Evolutionary conservation across 768 basidiomycete genomes (phyloP).

Genomic region (Tubosaeta sp.): DNA sequence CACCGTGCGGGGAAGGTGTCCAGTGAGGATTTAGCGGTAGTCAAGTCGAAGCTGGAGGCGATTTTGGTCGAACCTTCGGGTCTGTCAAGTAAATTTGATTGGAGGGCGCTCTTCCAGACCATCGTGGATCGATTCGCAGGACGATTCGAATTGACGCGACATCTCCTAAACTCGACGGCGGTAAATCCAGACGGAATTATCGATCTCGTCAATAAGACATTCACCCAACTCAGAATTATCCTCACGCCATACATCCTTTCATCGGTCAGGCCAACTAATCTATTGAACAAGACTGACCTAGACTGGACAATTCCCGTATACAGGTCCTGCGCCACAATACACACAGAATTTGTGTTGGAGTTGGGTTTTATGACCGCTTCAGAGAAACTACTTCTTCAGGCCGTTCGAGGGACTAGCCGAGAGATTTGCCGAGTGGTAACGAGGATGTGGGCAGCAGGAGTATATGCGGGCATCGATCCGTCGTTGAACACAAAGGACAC

Average conservation of each 20-base stretch:
- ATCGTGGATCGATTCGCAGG: constrained; percentile 31
- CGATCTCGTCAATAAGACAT: background rate
- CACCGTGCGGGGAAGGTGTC: constrained; percentile 1
- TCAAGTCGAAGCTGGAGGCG: constrained; percentile 1
- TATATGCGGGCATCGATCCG: constrained; percentile 6
- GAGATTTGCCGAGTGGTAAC: constrained; percentile 40
- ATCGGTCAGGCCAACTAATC: background rate
- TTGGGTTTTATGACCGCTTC: constrained; percentile 8
- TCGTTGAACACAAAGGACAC: background rate
- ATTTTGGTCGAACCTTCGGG: background rate
- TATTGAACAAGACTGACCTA: background rate
- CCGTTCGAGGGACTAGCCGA: constrained; percentile 28
- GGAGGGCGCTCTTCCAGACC: constrained; percentile 35
- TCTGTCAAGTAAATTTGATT: constrained; percentile 35
- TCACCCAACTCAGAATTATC: constrained; percentile 18
- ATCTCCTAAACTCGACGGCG: constrained; percentile 29
- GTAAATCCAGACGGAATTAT: constrained; percentile 7
- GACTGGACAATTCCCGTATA: constrained; percentile 14
- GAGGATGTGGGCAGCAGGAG: constrained; percentile 29
- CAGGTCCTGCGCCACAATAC: background rate
- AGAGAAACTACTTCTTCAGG: constrained; percentile 22
- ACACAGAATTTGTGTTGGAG: background rate
- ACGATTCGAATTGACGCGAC: constrained; percentile 19
- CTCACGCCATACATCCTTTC: constrained; percentile 18
- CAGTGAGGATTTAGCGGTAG: background rate